Evolutionary conservation across 2,329 filamentous ascomycete genomes (phyloP).

Genomic region (Alternaria solani): DNA sequence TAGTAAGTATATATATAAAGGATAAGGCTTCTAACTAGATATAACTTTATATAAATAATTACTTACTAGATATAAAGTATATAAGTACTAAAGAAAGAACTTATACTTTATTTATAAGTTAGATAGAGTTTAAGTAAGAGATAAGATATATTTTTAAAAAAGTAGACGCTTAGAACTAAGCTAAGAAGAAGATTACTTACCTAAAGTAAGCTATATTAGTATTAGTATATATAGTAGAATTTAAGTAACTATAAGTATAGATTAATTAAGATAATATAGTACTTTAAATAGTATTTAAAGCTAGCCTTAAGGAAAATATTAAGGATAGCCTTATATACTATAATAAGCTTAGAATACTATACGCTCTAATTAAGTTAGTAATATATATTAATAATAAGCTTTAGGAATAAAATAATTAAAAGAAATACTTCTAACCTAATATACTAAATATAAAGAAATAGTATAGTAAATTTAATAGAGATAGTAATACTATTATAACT

Average conservation of each 20-base stretch:
- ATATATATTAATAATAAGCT: not conserved
- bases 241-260: not conserved
- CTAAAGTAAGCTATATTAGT: too few relatives aligned
- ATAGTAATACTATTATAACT: too few relatives aligned
- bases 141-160: not conserved
- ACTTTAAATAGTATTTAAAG: not conserved
- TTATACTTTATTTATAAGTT: not conserved
- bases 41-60: not conserved
- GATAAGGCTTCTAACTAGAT: not conserved
- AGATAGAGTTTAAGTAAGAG: not conserved
- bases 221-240: too few relatives aligned
- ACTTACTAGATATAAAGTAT: not conserved
- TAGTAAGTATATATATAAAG: not conserved
- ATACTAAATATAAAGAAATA: too few relatives aligned
- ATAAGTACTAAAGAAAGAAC: not conserved
- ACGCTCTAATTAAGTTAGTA: not conserved
- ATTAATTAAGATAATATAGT: not conserved
- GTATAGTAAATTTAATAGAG: too few relatives aligned
- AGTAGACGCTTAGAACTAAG: not conserved
- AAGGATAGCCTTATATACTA: not conserved
- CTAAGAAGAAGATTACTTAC: too few relatives aligned
- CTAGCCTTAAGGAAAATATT: constrained; percentile 1
- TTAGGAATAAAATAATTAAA: not conserved
- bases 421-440: too few relatives aligned
- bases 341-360: not conserved